Percentiles rank a stretch among this genome's conserved stretches.
Conservation (phyloP, 495 filamentous ascomycete genomes). For the Aspergillus sparsus region DNA sequence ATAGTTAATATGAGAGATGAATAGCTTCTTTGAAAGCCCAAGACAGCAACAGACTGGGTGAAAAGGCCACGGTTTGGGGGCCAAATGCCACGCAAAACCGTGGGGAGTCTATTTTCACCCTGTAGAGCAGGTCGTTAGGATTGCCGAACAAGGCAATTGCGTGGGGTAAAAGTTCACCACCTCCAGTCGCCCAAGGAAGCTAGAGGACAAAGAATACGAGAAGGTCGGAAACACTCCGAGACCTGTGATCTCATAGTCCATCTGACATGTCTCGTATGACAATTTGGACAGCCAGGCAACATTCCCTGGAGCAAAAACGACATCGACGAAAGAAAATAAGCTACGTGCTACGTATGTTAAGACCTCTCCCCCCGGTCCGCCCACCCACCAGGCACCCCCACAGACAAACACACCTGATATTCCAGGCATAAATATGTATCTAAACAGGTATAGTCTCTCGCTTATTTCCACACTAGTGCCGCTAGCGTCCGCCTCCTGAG, state of each 20-base stretch:
- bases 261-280: not conserved
- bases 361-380: not conserved
- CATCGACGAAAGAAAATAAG: too few relatives aligned
- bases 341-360: not conserved
- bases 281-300: not conserved
- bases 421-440: not conserved
- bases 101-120: not conserved
- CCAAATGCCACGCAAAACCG: too few relatives aligned
- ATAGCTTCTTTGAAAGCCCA: too few relatives aligned
- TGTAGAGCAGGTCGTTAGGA: not conserved
- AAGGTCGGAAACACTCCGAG: conserved; percentile 10
- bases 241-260: not conserved
- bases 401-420: not conserved
- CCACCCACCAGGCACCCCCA: not conserved
- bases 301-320: not conserved
- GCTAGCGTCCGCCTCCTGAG: not conserved
- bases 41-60: too few relatives aligned
- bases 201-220: not conserved
- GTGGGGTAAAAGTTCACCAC: not conserved
- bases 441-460: conserved; percentile 10
- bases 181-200: not conserved
- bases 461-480: conserved; percentile 17
- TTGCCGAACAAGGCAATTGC: conserved; percentile 6
- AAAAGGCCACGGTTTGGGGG: too few relatives aligned
- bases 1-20: too few relatives aligned